Base-by-base conservation (phyloP, 768 basidiomycete species). In the Rhizopogon sp. region DNA sequence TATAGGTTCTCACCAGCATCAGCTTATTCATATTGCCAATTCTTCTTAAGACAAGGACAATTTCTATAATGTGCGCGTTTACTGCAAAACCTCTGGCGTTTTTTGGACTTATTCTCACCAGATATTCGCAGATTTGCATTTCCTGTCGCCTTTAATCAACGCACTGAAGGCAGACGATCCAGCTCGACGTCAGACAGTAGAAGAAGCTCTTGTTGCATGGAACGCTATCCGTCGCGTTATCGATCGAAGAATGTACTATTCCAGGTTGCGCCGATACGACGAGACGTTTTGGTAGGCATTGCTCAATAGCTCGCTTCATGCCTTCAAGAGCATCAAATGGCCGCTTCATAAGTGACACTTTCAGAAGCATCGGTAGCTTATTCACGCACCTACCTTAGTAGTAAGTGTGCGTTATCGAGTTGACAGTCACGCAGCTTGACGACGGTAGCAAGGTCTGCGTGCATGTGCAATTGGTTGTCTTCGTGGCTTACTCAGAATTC, bases 31-130 rank as follows among this genome's bases (percentile, higher is more conserved):
- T 25, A 25, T 25, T 4, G 25, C 25, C 25, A 25, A 25, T 25
- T 25, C 25, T 25, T 25, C 25, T 25, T 4, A 25, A 25, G 25
- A 25, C 25, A 25, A 4, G 25, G 25, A 25, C 6, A 58, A 63
- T 22, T 58, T 66, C n/a, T 56, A 58, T 1, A 50, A 61, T 1
- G 56, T 57, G 5, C 3, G 20, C 20, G 20, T 22, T 42, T 4
- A 2, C 17, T 22, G 20, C 10, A 22, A 13, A 20, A 22, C 22
- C 11, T 11, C 5, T 10, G 6, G 20, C 20, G 20, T 10, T 22
- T 5, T 25, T 25, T 42, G 2, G 10, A 5, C 10, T 42, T 9
- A 42, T 11, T 13, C 9, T 13, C 11, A 20, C 13, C 10, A 42
- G 41, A 42, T 22, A 42, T 42, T 13, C 22, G 41, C 41, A 5